phyloP scores from a whole-genome alignment of 2,329 filamentous ascomycete species.

The Aphanoascus verrucosus region DNA sequence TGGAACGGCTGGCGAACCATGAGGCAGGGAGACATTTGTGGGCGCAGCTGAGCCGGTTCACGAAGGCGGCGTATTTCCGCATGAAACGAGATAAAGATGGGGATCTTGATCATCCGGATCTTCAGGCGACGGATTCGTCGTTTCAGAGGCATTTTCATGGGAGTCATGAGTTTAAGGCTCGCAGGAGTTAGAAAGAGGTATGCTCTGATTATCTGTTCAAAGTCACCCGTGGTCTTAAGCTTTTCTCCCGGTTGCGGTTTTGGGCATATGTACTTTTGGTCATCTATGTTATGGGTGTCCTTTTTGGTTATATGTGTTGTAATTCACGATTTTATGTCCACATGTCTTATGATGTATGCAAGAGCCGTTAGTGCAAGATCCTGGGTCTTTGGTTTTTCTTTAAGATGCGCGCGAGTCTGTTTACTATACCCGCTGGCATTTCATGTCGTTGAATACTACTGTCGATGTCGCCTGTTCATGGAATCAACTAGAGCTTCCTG shows the following conservation, averaged over 20 bases:
- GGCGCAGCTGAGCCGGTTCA: conserved; percentile 72
- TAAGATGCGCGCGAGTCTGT: background rate
- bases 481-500: background rate
- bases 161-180: conserved; percentile 7
- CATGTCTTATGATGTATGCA: conserved; percentile 2
- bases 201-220: background rate
- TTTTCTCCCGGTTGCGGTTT: background rate
- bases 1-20: conserved; percentile 74
- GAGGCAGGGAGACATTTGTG: conserved; percentile 92
- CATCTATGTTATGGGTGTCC: background rate
- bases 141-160: background rate
- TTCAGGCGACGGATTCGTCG: background rate
- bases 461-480: background rate
- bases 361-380: background rate
- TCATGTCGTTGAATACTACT: no score
- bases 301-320: background rate
- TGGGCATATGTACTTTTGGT: no score
- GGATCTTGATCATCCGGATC: conserved; percentile 1
- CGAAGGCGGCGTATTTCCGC: conserved; percentile 73
- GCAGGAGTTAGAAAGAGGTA: conserved; percentile 1
- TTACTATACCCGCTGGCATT: conserved; percentile 4
- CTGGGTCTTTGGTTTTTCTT: background rate
- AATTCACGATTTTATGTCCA: conserved; percentile 2
- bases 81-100: conserved; percentile 54
- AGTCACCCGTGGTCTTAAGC: background rate